Base-by-base conservation (phyloP, 129 eudicot species). In the Tagetes patula region DNA sequence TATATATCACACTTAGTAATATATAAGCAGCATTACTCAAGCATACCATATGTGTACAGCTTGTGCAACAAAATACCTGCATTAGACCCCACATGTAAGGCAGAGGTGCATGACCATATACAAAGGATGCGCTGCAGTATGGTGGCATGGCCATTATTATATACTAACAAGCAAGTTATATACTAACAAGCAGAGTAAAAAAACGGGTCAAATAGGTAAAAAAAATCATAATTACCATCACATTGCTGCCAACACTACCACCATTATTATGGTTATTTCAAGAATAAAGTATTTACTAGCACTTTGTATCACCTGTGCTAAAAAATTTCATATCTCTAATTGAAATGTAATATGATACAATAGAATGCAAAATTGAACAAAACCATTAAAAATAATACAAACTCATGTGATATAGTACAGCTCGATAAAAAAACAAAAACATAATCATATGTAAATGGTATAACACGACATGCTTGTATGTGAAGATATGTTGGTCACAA, bases 81-180 rank as follows among this genome's bases (percentile, higher is more conserved):
- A 93, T 82, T 62, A 94, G 96, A 40, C 89, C 98, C 98, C 98
- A 90, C 96, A 90, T 90, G 66, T 87, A 93, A 70, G 96, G 90
- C 13, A 85, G 89, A 67, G 88, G 95, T 7, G 89, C 70, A 70
- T 84, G 96, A 52, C 96, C 89, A 54, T 96, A 75, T 60, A 90
- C 85, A 77, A 90, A 89, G 62, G 89, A 82, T 9, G 96, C 76
- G 76, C 80, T 86, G 71, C 79, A 75, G 74, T 87, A 93, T 72
- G 84, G 98, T 54, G 96, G 86, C 61, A 90, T 75, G 73, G 90
- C 87, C 74, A 93, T 82, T 83, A 96, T 85, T 31, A 84, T 96
- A 72, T 96, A 96, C 71, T 93, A 93, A 74, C 82, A 93, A 71
- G 96, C 98, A 59, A 48, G 14, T 59, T 33, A 59, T 41, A 59